Conservation (phyloP, 2,329 filamentous ascomycete species). For the Aspergillus felis region DNA sequence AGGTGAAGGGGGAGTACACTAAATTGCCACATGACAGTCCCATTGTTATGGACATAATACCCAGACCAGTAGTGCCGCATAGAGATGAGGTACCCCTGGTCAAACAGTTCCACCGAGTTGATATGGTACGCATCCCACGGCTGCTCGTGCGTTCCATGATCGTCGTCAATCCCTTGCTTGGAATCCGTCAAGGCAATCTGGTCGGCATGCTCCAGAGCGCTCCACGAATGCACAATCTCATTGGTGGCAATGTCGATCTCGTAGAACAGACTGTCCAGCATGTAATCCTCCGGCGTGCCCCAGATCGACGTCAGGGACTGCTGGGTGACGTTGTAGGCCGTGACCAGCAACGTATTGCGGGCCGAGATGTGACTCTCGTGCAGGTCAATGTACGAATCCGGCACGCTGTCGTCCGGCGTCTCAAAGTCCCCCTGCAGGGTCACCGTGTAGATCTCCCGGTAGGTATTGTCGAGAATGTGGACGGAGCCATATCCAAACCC, state of each 20-base stretch:
- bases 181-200: constrained; percentile 27
- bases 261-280: constrained; percentile 32
- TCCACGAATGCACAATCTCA: constrained; percentile 31
- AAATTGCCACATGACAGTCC: constrained; percentile 26
- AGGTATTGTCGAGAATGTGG: constrained; percentile 32
- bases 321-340: constrained; percentile 34
- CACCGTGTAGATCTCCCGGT: constrained; percentile 31
- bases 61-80: constrained; percentile 34
- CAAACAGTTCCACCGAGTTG: constrained; percentile 29
- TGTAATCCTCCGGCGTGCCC: constrained; percentile 27
- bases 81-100: constrained; percentile 35
- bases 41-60: constrained; percentile 28
- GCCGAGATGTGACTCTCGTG: constrained; percentile 33
- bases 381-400: constrained; percentile 31
- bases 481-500: constrained; percentile 29
- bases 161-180: constrained; percentile 19
- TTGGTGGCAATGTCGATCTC: constrained; percentile 35
- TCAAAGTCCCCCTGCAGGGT: constrained; percentile 23
- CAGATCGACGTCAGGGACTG: constrained; percentile 28
- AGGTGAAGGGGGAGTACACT: constrained; percentile 9
- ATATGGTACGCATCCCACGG: constrained; percentile 38
- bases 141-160: constrained; percentile 14
- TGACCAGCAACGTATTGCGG: constrained; percentile 32
- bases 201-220: constrained; percentile 29
- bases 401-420: constrained; percentile 16